A percentile compares a stretch with the other conserved stretches of the same genome.
Evolutionary conservation across 116 monocot species (phyloP).

Genomic region (Dioscorea cayenensis): DNA sequence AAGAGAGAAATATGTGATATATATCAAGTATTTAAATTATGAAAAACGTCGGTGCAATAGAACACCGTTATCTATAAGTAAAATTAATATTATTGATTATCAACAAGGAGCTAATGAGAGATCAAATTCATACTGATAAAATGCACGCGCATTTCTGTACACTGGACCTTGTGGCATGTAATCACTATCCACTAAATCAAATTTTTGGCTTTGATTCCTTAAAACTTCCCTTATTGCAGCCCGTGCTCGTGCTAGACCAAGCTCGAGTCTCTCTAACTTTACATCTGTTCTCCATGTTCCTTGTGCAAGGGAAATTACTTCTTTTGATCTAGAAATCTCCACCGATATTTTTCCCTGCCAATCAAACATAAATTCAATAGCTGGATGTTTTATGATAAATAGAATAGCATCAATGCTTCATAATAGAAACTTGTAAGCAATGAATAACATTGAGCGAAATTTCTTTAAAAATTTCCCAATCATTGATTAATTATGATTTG

Average conservation of each 20-base stretch:
- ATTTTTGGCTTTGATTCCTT: constrained; percentile 10
- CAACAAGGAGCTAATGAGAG: too few relatives aligned
- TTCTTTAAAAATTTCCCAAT: too few relatives aligned
- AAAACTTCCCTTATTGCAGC: constrained; percentile 47
- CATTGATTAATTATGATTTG: too few relatives aligned
- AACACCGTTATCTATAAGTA: too few relatives aligned
- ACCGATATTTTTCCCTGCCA: not conserved
- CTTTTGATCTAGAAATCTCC: not conserved
- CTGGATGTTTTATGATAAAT: not conserved
- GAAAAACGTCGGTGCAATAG: too few relatives aligned
- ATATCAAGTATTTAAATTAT: too few relatives aligned
- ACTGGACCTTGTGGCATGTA: constrained; percentile 61
- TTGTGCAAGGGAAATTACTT: not conserved
- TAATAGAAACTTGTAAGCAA: not conserved
- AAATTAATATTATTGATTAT: too few relatives aligned
- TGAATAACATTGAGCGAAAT: not conserved
- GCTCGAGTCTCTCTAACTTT: constrained; percentile 50
- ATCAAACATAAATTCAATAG: not conserved
- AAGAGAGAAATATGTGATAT: too few relatives aligned
- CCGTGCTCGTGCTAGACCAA: constrained; percentile 47
- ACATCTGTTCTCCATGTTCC: constrained; percentile 17
- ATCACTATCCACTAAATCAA: constrained; percentile 26
- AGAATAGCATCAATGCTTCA: not conserved
- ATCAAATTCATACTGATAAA: constrained; percentile 39
- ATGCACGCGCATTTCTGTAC: constrained; percentile 60